Evolutionary conservation across 2,329 filamentous ascomycete species (phyloP).

Genomic region (Colletotrichum sublineola): DNA sequence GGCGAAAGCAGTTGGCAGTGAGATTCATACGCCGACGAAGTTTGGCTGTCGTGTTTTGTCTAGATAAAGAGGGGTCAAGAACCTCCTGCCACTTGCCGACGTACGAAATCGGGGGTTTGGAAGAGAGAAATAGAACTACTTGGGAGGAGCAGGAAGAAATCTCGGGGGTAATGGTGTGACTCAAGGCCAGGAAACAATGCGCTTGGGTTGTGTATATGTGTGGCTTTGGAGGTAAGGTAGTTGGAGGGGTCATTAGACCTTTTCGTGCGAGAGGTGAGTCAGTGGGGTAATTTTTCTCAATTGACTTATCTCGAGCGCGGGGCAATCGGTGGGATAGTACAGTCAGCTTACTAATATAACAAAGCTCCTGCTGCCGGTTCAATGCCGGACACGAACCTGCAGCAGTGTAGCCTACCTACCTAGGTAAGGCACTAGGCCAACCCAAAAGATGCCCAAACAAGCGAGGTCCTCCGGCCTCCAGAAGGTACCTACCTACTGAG

Average conservation of each 20-base stretch:
- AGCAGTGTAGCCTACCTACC: neutral
- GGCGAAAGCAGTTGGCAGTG: neutral
- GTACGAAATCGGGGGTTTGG: neutral
- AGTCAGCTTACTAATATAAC: neutral
- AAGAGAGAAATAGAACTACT: neutral
- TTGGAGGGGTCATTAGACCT: slow-evolving; percentile 33
- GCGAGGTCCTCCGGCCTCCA: slow-evolving; percentile 1
- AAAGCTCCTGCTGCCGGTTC: neutral
- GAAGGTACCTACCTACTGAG: neutral
- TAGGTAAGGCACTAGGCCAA: neutral
- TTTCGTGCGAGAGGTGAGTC: slow-evolving; percentile 34
- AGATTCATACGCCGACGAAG: slow-evolving; percentile 12
- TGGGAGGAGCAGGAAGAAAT: slow-evolving; percentile 1
- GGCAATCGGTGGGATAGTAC: slow-evolving; percentile 13
- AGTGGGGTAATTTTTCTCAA: slow-evolving; percentile 42
- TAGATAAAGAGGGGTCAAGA: slow-evolving; percentile 4
- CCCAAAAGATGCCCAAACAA: slow-evolving; percentile 4
- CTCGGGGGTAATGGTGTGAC: slow-evolving; percentile 8
- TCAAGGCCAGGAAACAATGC: slow-evolving; percentile 11
- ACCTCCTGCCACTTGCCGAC: neutral
- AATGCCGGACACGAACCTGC: neutral
- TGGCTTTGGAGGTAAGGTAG: neutral
- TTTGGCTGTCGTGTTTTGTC: slow-evolving; percentile 19
- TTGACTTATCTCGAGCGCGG: slow-evolving; percentile 32
- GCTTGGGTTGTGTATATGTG: neutral